Evolutionary conservation across 352 stramenopile species (phyloP), one percentile per base, ranked within the genome.

Genomic region (Pythium aristosporum): DNA sequence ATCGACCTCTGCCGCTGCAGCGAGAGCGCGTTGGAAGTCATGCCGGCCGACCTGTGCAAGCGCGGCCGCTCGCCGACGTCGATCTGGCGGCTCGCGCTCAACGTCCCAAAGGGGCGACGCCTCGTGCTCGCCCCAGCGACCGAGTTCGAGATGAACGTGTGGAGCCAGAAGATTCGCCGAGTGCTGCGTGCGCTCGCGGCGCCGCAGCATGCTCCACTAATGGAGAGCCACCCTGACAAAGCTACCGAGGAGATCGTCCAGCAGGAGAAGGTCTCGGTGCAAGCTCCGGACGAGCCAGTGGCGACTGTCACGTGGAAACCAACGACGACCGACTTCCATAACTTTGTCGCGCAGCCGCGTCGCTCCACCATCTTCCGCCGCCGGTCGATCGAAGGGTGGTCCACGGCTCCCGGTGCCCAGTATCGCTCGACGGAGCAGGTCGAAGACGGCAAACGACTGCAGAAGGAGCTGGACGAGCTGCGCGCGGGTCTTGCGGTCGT

Each of bases 81-180:
- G 9, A 92, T 94, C 68, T 94, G 85, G 85, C 81, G 85, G 30
- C 67, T 94, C 16, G 80, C 82, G 10, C 77, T 94, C 60, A 88
- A 89, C 60, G 76, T 80, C 30, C 76, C 78, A 0, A 67, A 80
- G 43, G 36, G 57, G 4, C 75, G 77, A 13, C 80, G 83, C 0
- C 62, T 92, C 50, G 63, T 94, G 15, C 72, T 94, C 42, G 85
- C 83, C 7, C 78, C 83, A 0, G 73, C 76, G 12, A 90, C 85
- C 16, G 83, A 94, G 58, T 88, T 88, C 63, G 85, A 94, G 61
- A 94, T 94, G 85, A 94, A 94, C 61, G 70, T 88, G 56, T 94
- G 85, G 85, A 82, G 89, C 46, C 75, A 89, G 65, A 87, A 92
- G 57, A 71, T 94, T 32, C 30, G 36, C 18, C 11, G 23, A 1